Evolutionary conservation across 2,329 filamentous ascomycete genomes (phyloP).

Genomic region (Orbilia oligospora): DNA sequence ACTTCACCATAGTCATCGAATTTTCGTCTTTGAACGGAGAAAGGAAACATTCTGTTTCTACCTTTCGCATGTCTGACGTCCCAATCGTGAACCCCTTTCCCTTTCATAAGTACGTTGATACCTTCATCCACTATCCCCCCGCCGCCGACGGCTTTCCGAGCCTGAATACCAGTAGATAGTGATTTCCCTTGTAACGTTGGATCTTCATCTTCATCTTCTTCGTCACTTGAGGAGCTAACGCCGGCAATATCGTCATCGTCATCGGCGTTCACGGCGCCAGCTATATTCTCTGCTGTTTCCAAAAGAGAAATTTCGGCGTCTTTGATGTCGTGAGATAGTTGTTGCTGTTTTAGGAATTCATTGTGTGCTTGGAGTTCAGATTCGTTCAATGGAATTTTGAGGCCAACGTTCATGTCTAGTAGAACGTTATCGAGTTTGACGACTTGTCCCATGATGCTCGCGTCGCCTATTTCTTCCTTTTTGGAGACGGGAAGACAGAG

Average conservation of each 20-base stretch:
- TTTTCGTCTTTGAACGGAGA: constrained; percentile 82
- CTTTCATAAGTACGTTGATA: constrained; percentile 88
- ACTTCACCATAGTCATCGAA: constrained; percentile 94
- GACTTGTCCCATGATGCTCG: constrained; percentile 30
- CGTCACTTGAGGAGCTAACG: constrained; percentile 82
- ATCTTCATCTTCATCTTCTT: constrained; percentile 78
- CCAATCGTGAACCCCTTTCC: constrained; percentile 92
- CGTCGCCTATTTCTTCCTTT: constrained; percentile 31
- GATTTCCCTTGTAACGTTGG: constrained; percentile 91
- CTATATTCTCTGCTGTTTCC: constrained; percentile 3
- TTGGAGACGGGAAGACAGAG: constrained; percentile 66
- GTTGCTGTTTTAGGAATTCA: constrained; percentile 90
- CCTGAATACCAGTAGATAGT: constrained; percentile 81
- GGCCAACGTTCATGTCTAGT: constrained; percentile 76
- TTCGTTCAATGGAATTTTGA: constrained; percentile 77
- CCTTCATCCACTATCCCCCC: constrained; percentile 80
- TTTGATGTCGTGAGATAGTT: constrained; percentile 81
- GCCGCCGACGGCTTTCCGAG: constrained; percentile 70
- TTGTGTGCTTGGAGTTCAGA: constrained; percentile 87
- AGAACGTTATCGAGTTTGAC: constrained; percentile 68
- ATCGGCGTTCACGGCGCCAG: constrained; percentile 68
- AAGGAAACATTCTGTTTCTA: constrained; percentile 91
- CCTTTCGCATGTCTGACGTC: constrained; percentile 93
- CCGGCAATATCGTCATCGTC: constrained; percentile 82
- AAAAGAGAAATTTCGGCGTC: constrained; percentile 74